These are phyloP conservation scores for Ophiostoma quercus DNA, from an alignment of 2,329 filamentous ascomycete genomes.

Conservation along the genomic window DNA sequence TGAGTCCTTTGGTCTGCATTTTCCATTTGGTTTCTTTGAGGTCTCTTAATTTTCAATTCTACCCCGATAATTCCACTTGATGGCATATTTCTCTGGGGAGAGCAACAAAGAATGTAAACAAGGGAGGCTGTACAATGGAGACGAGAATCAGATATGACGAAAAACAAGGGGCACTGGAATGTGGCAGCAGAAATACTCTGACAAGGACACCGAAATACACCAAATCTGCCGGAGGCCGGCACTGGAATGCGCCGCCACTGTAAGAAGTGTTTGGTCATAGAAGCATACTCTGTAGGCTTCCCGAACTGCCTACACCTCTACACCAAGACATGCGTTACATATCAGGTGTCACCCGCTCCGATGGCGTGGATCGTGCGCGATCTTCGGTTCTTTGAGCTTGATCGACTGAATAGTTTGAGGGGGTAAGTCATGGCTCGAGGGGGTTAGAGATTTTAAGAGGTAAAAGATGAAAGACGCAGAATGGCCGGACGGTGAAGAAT, in stretches of 20 bases:
- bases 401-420: neutral
- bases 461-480: neutral
- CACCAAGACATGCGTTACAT: slow-evolving; percentile 7
- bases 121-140: neutral
- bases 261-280: neutral
- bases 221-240: neutral
- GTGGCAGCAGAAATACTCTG: neutral
- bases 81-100: neutral
- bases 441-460: neutral
- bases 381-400: neutral
- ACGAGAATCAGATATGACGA: neutral
- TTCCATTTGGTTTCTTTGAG: neutral
- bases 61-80: neutral
- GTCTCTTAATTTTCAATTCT: neutral
- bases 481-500: neutral
- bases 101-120: slow-evolving; percentile 6
- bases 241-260: slow-evolving; percentile 8
- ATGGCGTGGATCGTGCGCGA: slow-evolving; percentile 6
- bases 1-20: neutral
- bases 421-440: neutral
- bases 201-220: neutral
- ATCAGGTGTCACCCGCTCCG: neutral
- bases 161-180: slow-evolving; percentile 7
- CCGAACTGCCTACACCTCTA: neutral
- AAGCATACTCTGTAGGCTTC: no score